These are phyloP conservation scores for Ampelomyces quisqualis DNA, from an alignment of 2,329 filamentous ascomycete species.

Conservation along the genomic window DNA sequence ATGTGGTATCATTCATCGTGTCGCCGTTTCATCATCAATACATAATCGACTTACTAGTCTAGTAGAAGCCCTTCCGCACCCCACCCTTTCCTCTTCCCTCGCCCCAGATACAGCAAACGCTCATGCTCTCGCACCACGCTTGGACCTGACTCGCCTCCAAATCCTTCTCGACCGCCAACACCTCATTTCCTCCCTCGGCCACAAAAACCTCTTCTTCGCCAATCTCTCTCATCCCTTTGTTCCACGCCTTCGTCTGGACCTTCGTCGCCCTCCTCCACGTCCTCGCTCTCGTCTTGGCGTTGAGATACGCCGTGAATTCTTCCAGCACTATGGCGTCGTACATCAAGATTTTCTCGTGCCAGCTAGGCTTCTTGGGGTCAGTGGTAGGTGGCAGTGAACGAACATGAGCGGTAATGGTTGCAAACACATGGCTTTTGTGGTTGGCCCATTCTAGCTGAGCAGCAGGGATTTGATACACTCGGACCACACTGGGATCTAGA, in stretches of 20 bases:
- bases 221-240: slow-evolving; percentile 19
- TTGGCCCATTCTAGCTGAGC: slow-evolving; percentile 32
- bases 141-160: slow-evolving; percentile 63
- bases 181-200: slow-evolving; percentile 14
- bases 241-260: slow-evolving; percentile 34
- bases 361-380: slow-evolving; percentile 57
- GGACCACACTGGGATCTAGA: not conserved
- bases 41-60: slow-evolving; percentile 1
- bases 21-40: not conserved
- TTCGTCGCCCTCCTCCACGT: slow-evolving; percentile 31
- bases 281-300: slow-evolving; percentile 45
- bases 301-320: slow-evolving; percentile 81
- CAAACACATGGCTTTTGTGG: slow-evolving; percentile 46
- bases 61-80: slow-evolving; percentile 25
- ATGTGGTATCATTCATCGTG: no score
- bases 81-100: slow-evolving; percentile 45
- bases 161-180: slow-evolving; percentile 31
- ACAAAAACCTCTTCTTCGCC: slow-evolving; percentile 15
- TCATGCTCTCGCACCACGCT: slow-evolving; percentile 85
- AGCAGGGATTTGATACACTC: slow-evolving; percentile 18
- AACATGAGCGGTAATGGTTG: slow-evolving; percentile 52
- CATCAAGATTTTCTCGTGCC: slow-evolving; percentile 90
- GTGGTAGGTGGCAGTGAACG: slow-evolving; percentile 45
- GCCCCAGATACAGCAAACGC: slow-evolving; percentile 79
- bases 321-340: slow-evolving; percentile 90